These are phyloP conservation scores for Amphichorda felina DNA, from an alignment of 2,329 filamentous ascomycete species.

Conservation along the genomic window DNA sequence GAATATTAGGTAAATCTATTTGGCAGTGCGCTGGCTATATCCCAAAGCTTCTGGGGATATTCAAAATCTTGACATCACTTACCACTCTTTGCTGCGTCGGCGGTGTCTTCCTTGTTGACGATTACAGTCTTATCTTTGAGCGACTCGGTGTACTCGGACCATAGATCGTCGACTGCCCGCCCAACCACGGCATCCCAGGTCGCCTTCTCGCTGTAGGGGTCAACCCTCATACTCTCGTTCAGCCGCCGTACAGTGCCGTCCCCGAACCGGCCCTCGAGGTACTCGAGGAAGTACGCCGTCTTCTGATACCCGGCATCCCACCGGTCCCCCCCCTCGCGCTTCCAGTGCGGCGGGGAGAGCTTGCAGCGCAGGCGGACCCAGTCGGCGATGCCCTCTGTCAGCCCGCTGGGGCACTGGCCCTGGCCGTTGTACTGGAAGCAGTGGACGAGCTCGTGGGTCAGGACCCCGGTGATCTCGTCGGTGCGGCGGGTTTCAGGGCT, in stretches of 20 bases:
- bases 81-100: no score
- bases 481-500: conserved; percentile 24
- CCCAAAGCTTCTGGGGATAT: no score
- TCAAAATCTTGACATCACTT: no score
- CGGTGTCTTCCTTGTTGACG: no score
- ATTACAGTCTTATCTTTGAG: conserved; percentile 9
- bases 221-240: conserved; percentile 54
- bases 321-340: conserved; percentile 35
- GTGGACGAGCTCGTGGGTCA: conserved; percentile 90
- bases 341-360: conserved; percentile 77
- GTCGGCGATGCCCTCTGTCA: conserved; percentile 88
- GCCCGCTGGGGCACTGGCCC: conserved; percentile 53
- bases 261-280: conserved; percentile 59
- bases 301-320: conserved; percentile 89
- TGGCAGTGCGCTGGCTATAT: no score
- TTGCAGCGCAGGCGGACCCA: conserved; percentile 72
- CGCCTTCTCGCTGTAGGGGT: conserved; percentile 48
- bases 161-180: conserved; percentile 53
- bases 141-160: conserved; percentile 53
- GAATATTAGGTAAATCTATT: no score
- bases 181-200: conserved; percentile 64
- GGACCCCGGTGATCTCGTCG: conserved; percentile 66
- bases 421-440: conserved; percentile 74
- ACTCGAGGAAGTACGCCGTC: conserved; percentile 85
- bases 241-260: conserved; percentile 47